Base-by-base conservation (phyloP, 2,329 filamentous ascomycete species). In the Clonostachys sp. region DNA sequence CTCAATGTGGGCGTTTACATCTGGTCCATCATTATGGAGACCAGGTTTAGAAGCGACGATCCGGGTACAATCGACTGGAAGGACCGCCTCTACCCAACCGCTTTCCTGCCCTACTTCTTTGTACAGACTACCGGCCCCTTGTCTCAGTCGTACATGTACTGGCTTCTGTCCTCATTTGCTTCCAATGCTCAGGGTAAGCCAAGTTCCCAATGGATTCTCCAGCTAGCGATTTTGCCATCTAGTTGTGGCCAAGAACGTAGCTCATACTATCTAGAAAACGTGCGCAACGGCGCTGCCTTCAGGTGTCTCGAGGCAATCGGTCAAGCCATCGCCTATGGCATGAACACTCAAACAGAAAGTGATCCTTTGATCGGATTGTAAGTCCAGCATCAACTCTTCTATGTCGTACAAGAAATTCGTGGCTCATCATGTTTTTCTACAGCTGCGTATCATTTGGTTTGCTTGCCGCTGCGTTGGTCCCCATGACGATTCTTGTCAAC, bases 21-120 rank as follows among this genome's bases (percentile, higher is more conserved):
- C 49, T 75, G 72, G 72, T 73, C 71, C 2, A 73, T 74, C 45
- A 59, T 72, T 17, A 74, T 75, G 65, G 70, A 75, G 51, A 58
- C 57, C 9, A 57, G 55, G 17, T 75, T 75, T 51, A 64, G 69
- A 34, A 49, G 39, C 34, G 45, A 61, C 4, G 53, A 62, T 41
- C 72, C 72, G 0, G 70, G 70, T 2, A 59, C 67, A 12, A 73
- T 75, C 20, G 72, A 74, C 47, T 75, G 71, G 72, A 63, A 71
- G 16, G 68, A 73, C 6, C 49, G 53, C 2, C 58, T 68, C 1
- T 75, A 73, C 45, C 58, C 71, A 5, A 55, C 59, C 4, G 63
- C 69, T 0, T 74, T 74, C 52, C 55, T 75, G 24, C 72, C 71
- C 1, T 74, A 74, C 50, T 75, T 75, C 56, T 73, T 75, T 50